Evolutionary conservation across 169 alveolate genomes (phyloP).

Genomic region (Eimeria maxima): DNA sequence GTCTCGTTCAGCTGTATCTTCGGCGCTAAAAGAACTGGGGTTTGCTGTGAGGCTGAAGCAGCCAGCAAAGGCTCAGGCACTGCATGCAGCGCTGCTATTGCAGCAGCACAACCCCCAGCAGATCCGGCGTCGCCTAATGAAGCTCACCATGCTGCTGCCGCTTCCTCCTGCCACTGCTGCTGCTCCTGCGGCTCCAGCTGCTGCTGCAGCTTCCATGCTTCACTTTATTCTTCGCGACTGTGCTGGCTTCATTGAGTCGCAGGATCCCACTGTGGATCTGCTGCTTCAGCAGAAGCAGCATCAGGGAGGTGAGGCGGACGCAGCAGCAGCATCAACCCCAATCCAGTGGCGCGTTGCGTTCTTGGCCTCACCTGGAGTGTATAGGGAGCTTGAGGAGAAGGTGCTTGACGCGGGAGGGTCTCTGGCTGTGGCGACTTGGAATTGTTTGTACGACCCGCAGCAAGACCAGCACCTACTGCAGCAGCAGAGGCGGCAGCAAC

Average conservation of each 20-base stretch:
- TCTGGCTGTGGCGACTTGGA: too few relatives aligned
- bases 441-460: too few relatives aligned
- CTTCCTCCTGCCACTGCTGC: not conserved
- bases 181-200: conserved; percentile 11
- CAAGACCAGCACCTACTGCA: too few relatives aligned
- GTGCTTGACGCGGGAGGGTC: too few relatives aligned
- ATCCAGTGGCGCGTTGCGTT: too few relatives aligned
- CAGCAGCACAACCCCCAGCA: conserved; percentile 4
- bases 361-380: too few relatives aligned
- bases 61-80: conserved; percentile 79
- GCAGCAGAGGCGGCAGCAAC: too few relatives aligned
- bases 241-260: conserved; percentile 36
- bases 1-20: conserved; percentile 91
- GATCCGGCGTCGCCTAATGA: not conserved
- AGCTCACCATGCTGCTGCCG: not conserved
- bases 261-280: too few relatives aligned
- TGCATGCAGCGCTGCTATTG: conserved; percentile 70
- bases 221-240: conserved; percentile 9
- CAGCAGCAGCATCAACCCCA: too few relatives aligned
- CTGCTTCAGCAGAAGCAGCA: too few relatives aligned
- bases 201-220: conserved; percentile 29
- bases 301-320: too few relatives aligned
- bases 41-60: conserved; percentile 25
- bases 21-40: conserved; percentile 85
- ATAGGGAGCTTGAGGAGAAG: too few relatives aligned